phyloP scores from a whole-genome alignment of 1,284 basidiomycete genomes.

The Bothia castanella region DNA sequence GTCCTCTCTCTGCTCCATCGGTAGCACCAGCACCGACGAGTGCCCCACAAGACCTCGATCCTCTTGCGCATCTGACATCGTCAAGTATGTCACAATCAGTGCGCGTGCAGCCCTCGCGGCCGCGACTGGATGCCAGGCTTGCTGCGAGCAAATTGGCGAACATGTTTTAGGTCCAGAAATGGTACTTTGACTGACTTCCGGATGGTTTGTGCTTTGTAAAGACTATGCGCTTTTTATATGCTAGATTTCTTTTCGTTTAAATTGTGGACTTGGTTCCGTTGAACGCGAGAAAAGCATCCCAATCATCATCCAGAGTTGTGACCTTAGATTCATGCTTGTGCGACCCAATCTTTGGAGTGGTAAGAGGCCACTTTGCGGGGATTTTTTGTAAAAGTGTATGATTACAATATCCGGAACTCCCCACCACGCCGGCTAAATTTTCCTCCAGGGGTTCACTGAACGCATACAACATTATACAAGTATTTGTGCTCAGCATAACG shows the following conservation, averaged over 20 bases:
- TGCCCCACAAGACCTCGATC: conserved; percentile 46
- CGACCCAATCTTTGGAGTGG: no score
- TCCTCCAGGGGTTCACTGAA: no score
- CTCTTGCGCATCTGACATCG: conserved; percentile 56
- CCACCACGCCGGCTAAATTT: no score
- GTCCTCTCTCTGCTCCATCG: conserved; percentile 20
- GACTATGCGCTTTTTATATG: conserved; percentile 14
- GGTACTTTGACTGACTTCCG: not conserved
- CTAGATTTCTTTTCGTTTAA: conserved; percentile 21
- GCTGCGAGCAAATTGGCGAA: conserved; percentile 86
- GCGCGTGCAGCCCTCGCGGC: conserved; percentile 61
- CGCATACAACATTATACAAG: no score
- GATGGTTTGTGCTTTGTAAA: conserved; percentile 6
- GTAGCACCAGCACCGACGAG: conserved; percentile 15
- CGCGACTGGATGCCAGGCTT: conserved; percentile 71
- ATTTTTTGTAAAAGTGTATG: no score
- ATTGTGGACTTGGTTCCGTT: conserved; percentile 5
- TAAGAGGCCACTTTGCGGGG: no score
- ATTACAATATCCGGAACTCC: no score
- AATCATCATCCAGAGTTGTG: not conserved
- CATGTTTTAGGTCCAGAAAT: conserved; percentile 55
- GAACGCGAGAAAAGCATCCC: not conserved
- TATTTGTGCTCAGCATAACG: not conserved
- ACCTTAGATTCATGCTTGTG: not conserved
- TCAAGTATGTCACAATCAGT: conserved; percentile 63